A percentile compares a stretch with the other conserved stretches of the same genome.
Conservation (phyloP, 2,329 filamentous ascomycete genomes). For the Fusarium buxicola region DNA sequence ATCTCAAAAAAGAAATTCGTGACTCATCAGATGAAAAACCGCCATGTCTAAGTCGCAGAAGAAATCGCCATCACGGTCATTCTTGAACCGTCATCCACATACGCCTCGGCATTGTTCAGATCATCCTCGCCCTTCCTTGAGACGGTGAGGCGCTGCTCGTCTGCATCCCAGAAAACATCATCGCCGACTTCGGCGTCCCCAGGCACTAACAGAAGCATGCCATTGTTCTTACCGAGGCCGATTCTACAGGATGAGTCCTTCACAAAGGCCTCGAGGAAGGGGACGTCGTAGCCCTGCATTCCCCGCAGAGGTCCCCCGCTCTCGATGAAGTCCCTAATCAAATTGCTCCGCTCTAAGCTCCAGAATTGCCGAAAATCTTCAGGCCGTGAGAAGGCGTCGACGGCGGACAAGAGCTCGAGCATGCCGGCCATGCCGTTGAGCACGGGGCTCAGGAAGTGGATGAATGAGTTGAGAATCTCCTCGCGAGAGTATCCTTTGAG, state of each 20-base stretch:
- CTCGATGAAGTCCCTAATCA: constrained; percentile 50
- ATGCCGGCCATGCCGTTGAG: constrained; percentile 52
- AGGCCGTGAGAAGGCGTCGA: constrained; percentile 49
- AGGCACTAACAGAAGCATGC: constrained; percentile 45
- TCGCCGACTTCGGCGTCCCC: constrained; percentile 46
- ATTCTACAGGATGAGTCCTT: constrained; percentile 44
- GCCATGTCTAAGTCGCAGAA: constrained; percentile 41
- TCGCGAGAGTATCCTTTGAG: constrained; percentile 36
- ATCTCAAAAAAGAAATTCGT: constrained; percentile 18
- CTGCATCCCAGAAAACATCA: constrained; percentile 42
- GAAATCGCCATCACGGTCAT: constrained; percentile 38
- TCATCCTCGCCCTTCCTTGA: constrained; percentile 37
- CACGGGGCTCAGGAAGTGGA: constrained; percentile 48
- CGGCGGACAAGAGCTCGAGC: constrained; percentile 48
- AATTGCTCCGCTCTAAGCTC: constrained; percentile 49
- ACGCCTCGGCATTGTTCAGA: constrained; percentile 33
- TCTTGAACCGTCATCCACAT: constrained; percentile 40
- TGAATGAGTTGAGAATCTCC: constrained; percentile 49
- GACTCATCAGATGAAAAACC: constrained; percentile 13
- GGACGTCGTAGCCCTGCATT: constrained; percentile 43
- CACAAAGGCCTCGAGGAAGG: constrained; percentile 44
- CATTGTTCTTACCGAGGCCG: constrained; percentile 43
- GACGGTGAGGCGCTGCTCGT: constrained; percentile 35
- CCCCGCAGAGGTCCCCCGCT: constrained; percentile 41
- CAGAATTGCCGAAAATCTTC: constrained; percentile 52